These are phyloP conservation scores for Incumbomyces delicatus DNA, from an alignment of 2,329 filamentous ascomycete genomes.

Conservation along the genomic window DNA sequence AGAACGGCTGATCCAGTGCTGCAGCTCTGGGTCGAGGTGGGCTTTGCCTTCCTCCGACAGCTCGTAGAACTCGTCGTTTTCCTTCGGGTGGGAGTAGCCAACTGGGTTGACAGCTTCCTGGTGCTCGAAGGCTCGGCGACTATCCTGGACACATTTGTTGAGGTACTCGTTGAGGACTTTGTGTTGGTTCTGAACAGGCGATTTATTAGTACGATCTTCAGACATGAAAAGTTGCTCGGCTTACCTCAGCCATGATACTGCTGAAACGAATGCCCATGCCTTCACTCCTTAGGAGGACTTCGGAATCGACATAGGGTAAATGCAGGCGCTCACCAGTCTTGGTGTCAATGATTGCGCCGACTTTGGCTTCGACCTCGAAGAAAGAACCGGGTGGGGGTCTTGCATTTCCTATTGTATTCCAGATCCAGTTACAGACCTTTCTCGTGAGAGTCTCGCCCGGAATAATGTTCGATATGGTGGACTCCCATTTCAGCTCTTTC, in stretches of 20 bases:
- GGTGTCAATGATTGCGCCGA: conserved; percentile 68
- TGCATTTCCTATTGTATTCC: conserved; percentile 49
- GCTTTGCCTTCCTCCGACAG: conserved; percentile 52
- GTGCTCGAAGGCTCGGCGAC: conserved; percentile 23
- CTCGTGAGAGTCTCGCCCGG: conserved; percentile 68
- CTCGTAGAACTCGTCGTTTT: conserved; percentile 76
- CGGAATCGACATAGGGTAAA: conserved; percentile 55
- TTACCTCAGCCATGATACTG: conserved; percentile 83
- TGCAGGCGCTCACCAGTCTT: conserved; percentile 56
- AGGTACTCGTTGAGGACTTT: conserved; percentile 74
- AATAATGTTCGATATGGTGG: conserved; percentile 57
- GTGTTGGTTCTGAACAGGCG: conserved; percentile 57
- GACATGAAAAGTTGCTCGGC: conserved; percentile 21
- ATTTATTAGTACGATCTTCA: conserved; percentile 15
- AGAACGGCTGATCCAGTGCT: conserved; percentile 47
- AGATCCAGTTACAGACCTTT: conserved; percentile 71
- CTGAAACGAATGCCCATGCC: conserved; percentile 53
- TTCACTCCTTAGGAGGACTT: conserved; percentile 57
- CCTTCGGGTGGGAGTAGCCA: conserved; percentile 70
- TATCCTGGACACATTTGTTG: conserved; percentile 55
- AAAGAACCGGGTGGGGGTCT: conserved; percentile 49
- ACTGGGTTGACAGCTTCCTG: conserved; percentile 50
- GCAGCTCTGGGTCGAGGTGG: conserved; percentile 55
- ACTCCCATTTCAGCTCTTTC: conserved; percentile 33
- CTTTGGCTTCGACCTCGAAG: conserved; percentile 89